Conservation (phyloP, 1,284 basidiomycete species). For the Schizophyllum amplum region DNA sequence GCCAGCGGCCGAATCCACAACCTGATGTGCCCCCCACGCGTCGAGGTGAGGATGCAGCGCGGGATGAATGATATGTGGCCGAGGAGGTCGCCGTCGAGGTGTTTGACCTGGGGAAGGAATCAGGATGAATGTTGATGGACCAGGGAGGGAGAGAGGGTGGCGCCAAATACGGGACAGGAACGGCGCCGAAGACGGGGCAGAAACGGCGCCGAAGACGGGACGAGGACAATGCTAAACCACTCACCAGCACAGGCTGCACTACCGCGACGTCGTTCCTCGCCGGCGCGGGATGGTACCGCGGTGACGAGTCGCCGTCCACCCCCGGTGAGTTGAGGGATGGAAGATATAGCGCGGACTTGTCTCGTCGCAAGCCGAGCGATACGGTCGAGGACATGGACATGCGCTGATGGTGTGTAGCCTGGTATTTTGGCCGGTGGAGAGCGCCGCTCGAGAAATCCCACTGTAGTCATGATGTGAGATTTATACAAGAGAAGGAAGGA, state of each 20-base stretch:
- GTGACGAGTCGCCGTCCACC: slow-evolving; percentile 26
- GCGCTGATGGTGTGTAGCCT: slow-evolving; percentile 58
- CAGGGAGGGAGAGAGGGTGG: background rate
- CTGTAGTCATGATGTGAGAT: slow-evolving; percentile 28
- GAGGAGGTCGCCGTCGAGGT: slow-evolving; percentile 70
- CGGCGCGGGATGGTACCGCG: slow-evolving; percentile 78
- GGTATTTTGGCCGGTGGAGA: slow-evolving; percentile 66
- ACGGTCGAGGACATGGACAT: slow-evolving; percentile 69
- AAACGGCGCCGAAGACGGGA: no score
- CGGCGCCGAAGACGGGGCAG: no score
- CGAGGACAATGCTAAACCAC: background rate
- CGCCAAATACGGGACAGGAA: no score
- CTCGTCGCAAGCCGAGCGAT: slow-evolving; percentile 58
- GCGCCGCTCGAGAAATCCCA: slow-evolving; percentile 89
- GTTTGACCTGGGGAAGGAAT: slow-evolving; percentile 52
- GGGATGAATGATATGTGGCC: slow-evolving; percentile 66
- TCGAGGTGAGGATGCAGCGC: slow-evolving; percentile 68
- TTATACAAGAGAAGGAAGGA: background rate
- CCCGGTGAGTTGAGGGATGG: slow-evolving; percentile 30
- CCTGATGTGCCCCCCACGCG: slow-evolving; percentile 65
- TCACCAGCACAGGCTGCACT: slow-evolving; percentile 83
- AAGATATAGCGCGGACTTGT: slow-evolving; percentile 49
- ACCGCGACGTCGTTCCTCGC: slow-evolving; percentile 85
- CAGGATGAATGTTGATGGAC: slow-evolving; percentile 2
- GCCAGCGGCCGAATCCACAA: slow-evolving; percentile 78